Conservation (phyloP, 2,329 filamentous ascomycete genomes). For the Fusarium pseudonygamai region DNA sequence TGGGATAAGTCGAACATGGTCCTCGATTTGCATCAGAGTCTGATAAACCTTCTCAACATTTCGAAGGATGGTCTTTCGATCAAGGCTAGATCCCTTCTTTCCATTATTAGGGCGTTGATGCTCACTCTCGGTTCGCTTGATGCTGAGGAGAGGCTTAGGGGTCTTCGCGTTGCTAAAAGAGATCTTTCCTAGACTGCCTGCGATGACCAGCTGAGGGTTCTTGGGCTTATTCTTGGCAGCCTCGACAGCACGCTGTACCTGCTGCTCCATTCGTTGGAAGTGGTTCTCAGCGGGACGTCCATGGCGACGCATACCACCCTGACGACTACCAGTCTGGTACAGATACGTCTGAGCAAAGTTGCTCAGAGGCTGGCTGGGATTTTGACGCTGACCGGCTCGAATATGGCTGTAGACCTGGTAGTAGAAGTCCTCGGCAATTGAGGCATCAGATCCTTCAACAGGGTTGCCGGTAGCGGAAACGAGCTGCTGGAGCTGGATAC, state of each 20-base stretch:
- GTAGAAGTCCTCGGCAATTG: conserved; percentile 94
- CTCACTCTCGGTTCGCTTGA: conserved; percentile 85
- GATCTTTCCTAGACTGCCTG: conserved; percentile 96
- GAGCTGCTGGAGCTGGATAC: conserved; percentile 96
- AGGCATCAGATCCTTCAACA: conserved; percentile 81
- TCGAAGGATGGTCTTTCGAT: conserved; percentile 83
- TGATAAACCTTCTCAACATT: conserved; percentile 91
- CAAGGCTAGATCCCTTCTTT: conserved; percentile 64
- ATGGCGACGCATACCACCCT: conserved; percentile 78
- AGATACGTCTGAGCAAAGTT: conserved; percentile 98
- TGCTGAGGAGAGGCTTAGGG: conserved; percentile 91
- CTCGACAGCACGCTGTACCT: conserved; percentile 96
- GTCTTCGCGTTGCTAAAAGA: conserved; percentile 99
- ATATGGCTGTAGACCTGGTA: conserved; percentile 98
- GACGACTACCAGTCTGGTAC: conserved; percentile 89
- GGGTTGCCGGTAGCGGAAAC: conserved; percentile 91
- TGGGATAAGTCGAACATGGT: conserved; percentile 86
- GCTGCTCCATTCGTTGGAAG: conserved; percentile 98
- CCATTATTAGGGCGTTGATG: conserved; percentile 61
- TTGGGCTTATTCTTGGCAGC: conserved; percentile 98
- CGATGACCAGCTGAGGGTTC: conserved; percentile 95
- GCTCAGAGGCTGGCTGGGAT: conserved; percentile 90
- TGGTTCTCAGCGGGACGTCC: conserved; percentile 92
- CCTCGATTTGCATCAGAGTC: conserved; percentile 92
- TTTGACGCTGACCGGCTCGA: conserved; percentile 85